A percentile compares a stretch with the other conserved stretches of the same genome.
These are phyloP conservation scores for Daedaleopsis sinensis DNA, from an alignment of 768 basidiomycete genomes.

Conservation along the genomic window DNA sequence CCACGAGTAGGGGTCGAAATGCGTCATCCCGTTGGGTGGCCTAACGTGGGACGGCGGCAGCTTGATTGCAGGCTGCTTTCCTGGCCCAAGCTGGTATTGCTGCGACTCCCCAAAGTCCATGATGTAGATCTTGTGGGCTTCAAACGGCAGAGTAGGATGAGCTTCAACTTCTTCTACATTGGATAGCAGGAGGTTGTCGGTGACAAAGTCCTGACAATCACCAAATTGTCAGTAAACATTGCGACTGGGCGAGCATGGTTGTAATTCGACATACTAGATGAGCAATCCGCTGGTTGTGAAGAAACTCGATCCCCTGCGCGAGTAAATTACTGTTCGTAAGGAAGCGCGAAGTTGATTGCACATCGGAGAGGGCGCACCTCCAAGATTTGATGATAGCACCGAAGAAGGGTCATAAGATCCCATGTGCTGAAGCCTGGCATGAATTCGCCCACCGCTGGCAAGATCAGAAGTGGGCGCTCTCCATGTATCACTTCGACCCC, in stretches of 20 bases:
- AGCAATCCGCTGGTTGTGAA: background rate
- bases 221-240: background rate
- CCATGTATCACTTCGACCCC: background rate
- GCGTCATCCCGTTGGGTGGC: background rate
- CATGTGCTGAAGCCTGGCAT: background rate
- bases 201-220: background rate
- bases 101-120: constrained; percentile 2
- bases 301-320: constrained; percentile 1
- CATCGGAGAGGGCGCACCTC: background rate
- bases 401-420: background rate
- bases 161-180: background rate
- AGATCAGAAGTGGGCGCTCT: background rate
- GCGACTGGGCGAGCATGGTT: too few species aligned
- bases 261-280: background rate
- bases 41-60: background rate
- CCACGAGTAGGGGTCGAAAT: constrained; percentile 2
- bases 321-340: background rate
- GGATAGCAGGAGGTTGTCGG: background rate
- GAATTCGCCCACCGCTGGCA: background rate
- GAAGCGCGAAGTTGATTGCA: background rate
- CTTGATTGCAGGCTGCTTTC: background rate
- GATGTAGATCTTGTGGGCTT: background rate
- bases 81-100: background rate
- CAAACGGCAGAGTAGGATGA: background rate
- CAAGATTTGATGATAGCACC: background rate